Evolutionary conservation across 2,329 filamentous ascomycete species (phyloP).

Genomic region (Taxawa tesnikishii): DNA sequence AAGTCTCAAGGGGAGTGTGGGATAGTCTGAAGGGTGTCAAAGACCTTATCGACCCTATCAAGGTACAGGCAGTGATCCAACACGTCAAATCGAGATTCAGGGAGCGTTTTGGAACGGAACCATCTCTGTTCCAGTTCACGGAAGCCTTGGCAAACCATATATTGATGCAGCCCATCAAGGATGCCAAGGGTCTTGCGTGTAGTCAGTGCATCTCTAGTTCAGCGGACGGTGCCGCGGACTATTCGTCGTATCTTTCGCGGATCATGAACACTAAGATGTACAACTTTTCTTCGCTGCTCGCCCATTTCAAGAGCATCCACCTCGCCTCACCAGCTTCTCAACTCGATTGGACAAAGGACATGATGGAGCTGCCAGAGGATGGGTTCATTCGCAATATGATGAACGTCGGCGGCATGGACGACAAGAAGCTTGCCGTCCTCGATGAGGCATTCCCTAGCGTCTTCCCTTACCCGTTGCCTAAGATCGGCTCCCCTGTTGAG

Average conservation of each 20-base stretch:
- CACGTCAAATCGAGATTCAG: constrained; percentile 48
- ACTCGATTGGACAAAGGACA: constrained; percentile 48
- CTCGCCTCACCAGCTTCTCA: constrained; percentile 13
- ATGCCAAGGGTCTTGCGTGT: constrained; percentile 31
- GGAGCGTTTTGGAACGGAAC: constrained; percentile 43
- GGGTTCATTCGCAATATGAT: constrained; percentile 36
- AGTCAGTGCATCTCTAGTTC: constrained; percentile 20
- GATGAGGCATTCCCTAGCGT: constrained; percentile 19
- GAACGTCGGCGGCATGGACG: constrained; percentile 43
- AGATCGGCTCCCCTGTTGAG: constrained; percentile 25
- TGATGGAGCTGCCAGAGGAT: constrained; percentile 47
- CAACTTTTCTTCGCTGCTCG: constrained; percentile 42
- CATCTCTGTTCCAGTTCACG: constrained; percentile 44
- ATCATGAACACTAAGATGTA: constrained; percentile 27
- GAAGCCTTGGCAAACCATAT: constrained; percentile 29
- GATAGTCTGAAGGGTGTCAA: constrained; percentile 45
- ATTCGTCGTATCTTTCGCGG: constrained; percentile 21
- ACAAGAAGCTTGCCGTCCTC: constrained; percentile 30
- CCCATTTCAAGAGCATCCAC: constrained; percentile 49
- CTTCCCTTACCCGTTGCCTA: constrained; percentile 30
- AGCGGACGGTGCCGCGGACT: constrained; percentile 14
- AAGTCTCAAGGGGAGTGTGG: constrained; percentile 51
- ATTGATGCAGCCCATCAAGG: constrained; percentile 29
- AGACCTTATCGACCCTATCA: constrained; percentile 49
- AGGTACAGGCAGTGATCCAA: constrained; percentile 51